Percentiles rank a stretch among this genome's conserved stretches.
phyloP scores from a whole-genome alignment of 805 yeast genomes.

The Saturnispora serradocipensis region DNA sequence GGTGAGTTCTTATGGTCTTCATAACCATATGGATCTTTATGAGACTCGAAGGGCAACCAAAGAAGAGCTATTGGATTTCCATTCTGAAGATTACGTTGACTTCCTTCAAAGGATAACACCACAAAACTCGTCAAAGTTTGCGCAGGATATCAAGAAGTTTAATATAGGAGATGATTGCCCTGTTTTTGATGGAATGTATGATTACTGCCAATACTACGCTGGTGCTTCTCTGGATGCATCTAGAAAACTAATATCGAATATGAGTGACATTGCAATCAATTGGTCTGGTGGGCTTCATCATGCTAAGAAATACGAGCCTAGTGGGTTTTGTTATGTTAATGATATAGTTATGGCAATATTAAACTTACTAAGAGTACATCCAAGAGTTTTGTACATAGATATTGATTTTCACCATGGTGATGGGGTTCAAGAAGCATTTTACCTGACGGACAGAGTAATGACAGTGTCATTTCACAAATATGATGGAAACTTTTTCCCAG shows the following conservation, averaged over 20 bases:
- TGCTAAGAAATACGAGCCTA: constrained; percentile 89
- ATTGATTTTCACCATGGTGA: constrained; percentile 96
- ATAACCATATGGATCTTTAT: constrained; percentile 85
- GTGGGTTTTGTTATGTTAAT: constrained; percentile 91
- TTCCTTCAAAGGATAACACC: constrained; percentile 74
- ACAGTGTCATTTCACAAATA: constrained; percentile 93
- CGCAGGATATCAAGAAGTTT: constrained; percentile 54
- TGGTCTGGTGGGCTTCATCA: constrained; percentile 97
- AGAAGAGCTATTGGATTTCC: constrained; percentile 74
- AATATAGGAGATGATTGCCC: constrained; percentile 95
- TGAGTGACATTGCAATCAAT: constrained; percentile 89
- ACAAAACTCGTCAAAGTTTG: constrained; percentile 51
- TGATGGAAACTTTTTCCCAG: constrained; percentile 92
- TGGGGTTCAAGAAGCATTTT: constrained; percentile 96
- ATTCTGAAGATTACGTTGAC: constrained; percentile 76
- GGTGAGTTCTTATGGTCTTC: constrained; percentile 73
- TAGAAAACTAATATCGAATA: constrained; percentile 71
- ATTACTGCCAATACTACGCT: constrained; percentile 77
- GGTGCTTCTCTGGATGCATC: constrained; percentile 96
- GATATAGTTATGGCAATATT: constrained; percentile 87
- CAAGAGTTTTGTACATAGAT: constrained; percentile 87
- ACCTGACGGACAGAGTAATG: constrained; percentile 92
- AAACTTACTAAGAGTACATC: constrained; percentile 78
- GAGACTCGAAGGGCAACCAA: constrained; percentile 74
- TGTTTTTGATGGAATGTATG: constrained; percentile 89